Evolutionary conservation across 2,329 filamentous ascomycete species (phyloP), one percentile per base, ranked within the genome.

Genomic region (Plenodomus biglobosus): DNA sequence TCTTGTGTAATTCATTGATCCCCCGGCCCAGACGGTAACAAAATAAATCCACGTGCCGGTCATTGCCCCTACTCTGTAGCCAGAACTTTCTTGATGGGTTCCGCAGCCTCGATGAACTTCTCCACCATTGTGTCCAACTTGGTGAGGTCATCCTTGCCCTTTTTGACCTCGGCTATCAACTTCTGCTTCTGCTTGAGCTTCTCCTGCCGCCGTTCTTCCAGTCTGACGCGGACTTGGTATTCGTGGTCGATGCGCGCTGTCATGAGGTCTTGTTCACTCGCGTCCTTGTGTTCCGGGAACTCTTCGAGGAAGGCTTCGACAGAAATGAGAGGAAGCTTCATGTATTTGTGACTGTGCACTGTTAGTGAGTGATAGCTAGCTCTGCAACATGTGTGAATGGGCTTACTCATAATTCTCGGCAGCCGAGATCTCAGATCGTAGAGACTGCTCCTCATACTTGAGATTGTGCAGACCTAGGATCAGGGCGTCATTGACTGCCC

Each of bases 381-480:
- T n/a, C n/a, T 17, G 16, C 11, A 22, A 38, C 27, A 42, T 32
- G 30, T 32, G 27, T 18, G 16, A 19, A 38, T 19, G 30, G 19
- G 81, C 88, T 53, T 76, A 95, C 90, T 96, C 89, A 63, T 95
- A 96, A 42, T 86, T 87, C 68, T 96, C 89, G 71, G 94, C 97
- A 8, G 89, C 90, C 0, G 83, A 78, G 52, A 99, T 97, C 74
- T 99, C 94, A 40, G 89, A 89, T 56, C 88, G 85, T 45, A 99
- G 76, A 72, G 96, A 91, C 45, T 90, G 81, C 75, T 97, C 92
- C 73, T 99, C 92, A 68, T 99, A 99, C 71, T 94, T 95, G 7
- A 99, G 77, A 66, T 99, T 99, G 73, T 97, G 92, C 46, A 99
- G 80, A 66, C 95, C 89, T 32, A 99, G 80, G 69, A 97, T 92